These are phyloP conservation scores for Linnemannia elongata DNA, from an alignment of 192 early-diverging fungal species.

Conservation along the genomic window DNA sequence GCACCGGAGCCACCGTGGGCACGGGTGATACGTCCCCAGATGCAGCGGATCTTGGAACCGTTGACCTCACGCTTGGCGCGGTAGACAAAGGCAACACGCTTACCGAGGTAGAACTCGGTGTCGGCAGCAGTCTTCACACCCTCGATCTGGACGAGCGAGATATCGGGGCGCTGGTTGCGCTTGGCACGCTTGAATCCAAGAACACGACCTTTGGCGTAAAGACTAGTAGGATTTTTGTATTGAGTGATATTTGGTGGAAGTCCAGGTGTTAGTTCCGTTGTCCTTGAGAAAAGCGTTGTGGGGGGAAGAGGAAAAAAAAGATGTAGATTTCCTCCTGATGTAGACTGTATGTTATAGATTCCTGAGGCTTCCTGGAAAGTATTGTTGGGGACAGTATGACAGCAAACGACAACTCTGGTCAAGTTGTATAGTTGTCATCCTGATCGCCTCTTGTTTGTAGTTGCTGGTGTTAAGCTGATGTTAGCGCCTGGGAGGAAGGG, in stretches of 20 bases:
- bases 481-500: too few species aligned
- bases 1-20: conserved; percentile 96
- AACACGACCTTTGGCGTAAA: conserved; percentile 98
- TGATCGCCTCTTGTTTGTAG: neutral
- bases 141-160: conserved; percentile 94
- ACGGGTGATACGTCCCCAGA: conserved; percentile 98
- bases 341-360: neutral
- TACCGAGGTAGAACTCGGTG: conserved; percentile 97
- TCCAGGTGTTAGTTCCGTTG: neutral
- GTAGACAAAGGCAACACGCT: conserved; percentile 99
- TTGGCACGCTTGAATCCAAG: conserved; percentile 95
- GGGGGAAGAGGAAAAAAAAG: neutral
- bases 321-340: conserved; percentile 9
- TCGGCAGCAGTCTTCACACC: conserved; percentile 91
- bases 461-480: neutral
- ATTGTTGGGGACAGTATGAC: neutral
- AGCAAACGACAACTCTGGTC: neutral
- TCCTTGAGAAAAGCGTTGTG: neutral
- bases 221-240: conserved; percentile 77
- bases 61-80: conserved; percentile 87
- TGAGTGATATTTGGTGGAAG: neutral
- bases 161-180: conserved; percentile 92
- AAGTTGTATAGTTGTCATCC: neutral
- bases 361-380: neutral
- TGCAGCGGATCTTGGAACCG: conserved; percentile 95